Evolutionary conservation across 495 filamentous ascomycete genomes (phyloP).

Genomic region (Neurospora intermedia): DNA sequence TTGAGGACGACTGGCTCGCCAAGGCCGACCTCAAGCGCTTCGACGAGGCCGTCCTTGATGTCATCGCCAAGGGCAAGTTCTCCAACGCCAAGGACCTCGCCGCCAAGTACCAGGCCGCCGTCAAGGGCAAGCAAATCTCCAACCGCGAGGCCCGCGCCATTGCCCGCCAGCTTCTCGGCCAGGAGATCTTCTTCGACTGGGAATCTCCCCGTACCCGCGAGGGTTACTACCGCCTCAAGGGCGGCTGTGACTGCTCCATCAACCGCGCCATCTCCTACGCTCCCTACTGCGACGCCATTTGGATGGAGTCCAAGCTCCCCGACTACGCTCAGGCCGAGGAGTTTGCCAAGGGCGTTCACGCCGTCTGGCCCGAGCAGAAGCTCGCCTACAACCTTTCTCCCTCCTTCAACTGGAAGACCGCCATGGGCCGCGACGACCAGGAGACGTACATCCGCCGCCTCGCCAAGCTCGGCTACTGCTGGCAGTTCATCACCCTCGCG

Average conservation of each 20-base stretch:
- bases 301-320: constrained; percentile 98
- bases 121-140: constrained; percentile 62
- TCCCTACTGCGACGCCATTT: constrained; percentile 89
- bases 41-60: constrained; percentile 74
- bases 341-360: constrained; percentile 89
- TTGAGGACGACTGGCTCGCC: constrained; percentile 79
- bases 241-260: constrained; percentile 84
- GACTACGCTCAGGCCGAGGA: constrained; percentile 88
- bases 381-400: constrained; percentile 96
- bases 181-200: constrained; percentile 88
- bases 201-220: constrained; percentile 82
- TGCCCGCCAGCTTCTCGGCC: constrained; percentile 70
- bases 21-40: constrained; percentile 87
- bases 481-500: constrained; percentile 99
- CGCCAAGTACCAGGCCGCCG: constrained; percentile 49
- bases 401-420: constrained; percentile 98
- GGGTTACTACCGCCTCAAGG: constrained; percentile 85
- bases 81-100: constrained; percentile 59
- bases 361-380: constrained; percentile 92
- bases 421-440: constrained; percentile 87
- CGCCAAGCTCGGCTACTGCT: constrained; percentile 83
- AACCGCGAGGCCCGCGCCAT: constrained; percentile 74
- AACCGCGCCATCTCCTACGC: constrained; percentile 89
- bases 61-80: constrained; percentile 50
- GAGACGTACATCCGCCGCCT: constrained; percentile 94